Evolutionary conservation across 2,329 filamentous ascomycete genomes (phyloP), one percentile per base, ranked within the genome.

Genomic region (Dendrostoma leiphaemia): DNA sequence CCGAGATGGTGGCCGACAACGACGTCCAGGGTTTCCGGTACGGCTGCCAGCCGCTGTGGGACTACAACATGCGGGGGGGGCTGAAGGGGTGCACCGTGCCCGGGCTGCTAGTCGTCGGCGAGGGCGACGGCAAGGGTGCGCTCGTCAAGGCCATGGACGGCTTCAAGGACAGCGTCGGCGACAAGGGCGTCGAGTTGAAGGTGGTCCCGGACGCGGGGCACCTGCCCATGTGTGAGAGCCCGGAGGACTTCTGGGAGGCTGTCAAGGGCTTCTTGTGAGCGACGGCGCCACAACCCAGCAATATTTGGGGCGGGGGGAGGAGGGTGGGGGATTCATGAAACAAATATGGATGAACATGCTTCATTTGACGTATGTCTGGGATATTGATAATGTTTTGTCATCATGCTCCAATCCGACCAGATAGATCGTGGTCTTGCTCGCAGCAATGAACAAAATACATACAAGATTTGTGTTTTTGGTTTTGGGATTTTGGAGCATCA

Each of bases 201-300:
- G 69, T 88, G 54, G 81, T 95, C 9, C 81, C 88, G 0, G 74
- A 79, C 8, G 84, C 90, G 0, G 91, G 91, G 0, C 91, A 96
- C 73, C 70, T 96, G 64, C 91, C 91, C 0, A 95, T 95, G 89
- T 85, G 85, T 45, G 91, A 95, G 71, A 81, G 83, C 60, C 85
- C 89, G 0, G 71, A 76, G 53, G 83, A 78, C 4, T 91, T 92
- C 66, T 86, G 86, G 66, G 73, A 79, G 26, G 82, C 82, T 43
- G 74, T 93, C 2, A 72, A 75, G 38, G 73, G 68, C 8, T 89
- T 89, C 59, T 61, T 90, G 55, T 80, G 29, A 44, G 38, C n/a
- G n/a, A n/a, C n/a, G n/a, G n/a, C n/a, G n/a, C n/a, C n/a, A 17
- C 7, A 8, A 26, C 8, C 3, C 3, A 17, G 6, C 4, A n/a